Conservation (phyloP, 208 protist genomes). For the Wallacemonas sp. region DNA sequence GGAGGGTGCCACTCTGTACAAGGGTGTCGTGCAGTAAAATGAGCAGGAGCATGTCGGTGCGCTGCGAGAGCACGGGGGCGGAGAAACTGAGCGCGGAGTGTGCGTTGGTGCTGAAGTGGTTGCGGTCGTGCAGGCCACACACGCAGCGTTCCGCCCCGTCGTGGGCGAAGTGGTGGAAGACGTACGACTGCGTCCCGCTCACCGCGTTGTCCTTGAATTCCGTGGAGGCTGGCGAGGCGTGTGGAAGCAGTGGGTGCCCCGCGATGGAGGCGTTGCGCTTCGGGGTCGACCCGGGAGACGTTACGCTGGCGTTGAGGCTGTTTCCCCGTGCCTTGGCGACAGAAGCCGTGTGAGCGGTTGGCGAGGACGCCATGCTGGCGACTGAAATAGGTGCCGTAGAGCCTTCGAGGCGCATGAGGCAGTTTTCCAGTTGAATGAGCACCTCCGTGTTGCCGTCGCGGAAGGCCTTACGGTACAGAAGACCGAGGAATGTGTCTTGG, state of each 20-base stretch:
- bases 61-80: conserved; percentile 38
- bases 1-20: neutral
- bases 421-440: conserved; percentile 79
- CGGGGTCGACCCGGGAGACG: neutral
- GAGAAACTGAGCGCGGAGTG: conserved; percentile 38
- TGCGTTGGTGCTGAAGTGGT: conserved; percentile 44
- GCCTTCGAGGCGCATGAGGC: conserved; percentile 49
- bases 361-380: neutral
- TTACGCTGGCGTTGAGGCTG: neutral
- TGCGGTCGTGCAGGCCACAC: conserved; percentile 46
- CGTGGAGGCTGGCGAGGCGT: neutral
- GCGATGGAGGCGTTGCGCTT: conserved; percentile 17
- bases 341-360: conserved; percentile 14
- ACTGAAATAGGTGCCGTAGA: conserved; percentile 9
- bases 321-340: neutral
- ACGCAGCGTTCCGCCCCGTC: conserved; percentile 42
- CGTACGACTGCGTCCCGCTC: conserved; percentile 26
- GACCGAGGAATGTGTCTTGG: conserved; percentile 75
- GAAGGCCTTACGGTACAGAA: conserved; percentile 72
- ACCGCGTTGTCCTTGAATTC: conserved; percentile 32
- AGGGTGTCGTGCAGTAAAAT: conserved; percentile 57
- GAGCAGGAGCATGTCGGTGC: conserved; percentile 66
- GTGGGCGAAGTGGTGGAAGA: conserved; percentile 80
- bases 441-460: conserved; percentile 42
- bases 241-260: neutral